Base-by-base conservation (phyloP, 148 eudicot species). In the Heliosperma pusillum region DNA sequence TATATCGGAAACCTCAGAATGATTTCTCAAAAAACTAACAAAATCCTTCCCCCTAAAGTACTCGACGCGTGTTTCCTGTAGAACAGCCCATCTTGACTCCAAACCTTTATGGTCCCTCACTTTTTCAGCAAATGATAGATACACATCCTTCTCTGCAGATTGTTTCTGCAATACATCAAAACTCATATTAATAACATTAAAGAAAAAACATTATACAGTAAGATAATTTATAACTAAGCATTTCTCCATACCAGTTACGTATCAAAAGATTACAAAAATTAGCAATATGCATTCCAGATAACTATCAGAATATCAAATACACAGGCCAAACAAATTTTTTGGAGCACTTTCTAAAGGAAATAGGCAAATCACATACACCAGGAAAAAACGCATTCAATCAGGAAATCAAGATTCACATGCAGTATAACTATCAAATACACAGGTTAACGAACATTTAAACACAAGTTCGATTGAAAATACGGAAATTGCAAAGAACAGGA, bases 11-110 rank as follows among this genome's bases (percentile, higher is more conserved):
- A 88, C 80, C 68, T 95, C 99, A n/a, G 91, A 77, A 82, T 92
- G 97, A 81, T 82, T 92, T 84, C 80, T 90, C 82, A 95, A 83
- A 47, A 95, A 95, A 71, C 85, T 83, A 57, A 89, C 89, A 79
- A 95, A 90, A 85, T 90, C 97, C 85, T 92, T 95, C 68, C 99
- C 99, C 79, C 97, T 88, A 72, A 95, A 95, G 83, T 95, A 95
- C 84, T 95, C 97, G 63, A 95, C 99, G 17, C 97, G 96, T 22
- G 97, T 92, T 86, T 95, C 99, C 80, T 92, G 99, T 74, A 92
- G 80, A 71, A 95, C 93, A 70, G 97, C 99, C 99, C 99, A 95
- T 81, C 99, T 89, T 57, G 99, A 95, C 74, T 88, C 97, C 78
- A 92, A 76, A 66, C 84, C 97, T 82, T 95, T 95, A 79, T 95